Conservation (phyloP, 1,284 basidiomycete species). For the Cystobasidium slooffiae region DNA sequence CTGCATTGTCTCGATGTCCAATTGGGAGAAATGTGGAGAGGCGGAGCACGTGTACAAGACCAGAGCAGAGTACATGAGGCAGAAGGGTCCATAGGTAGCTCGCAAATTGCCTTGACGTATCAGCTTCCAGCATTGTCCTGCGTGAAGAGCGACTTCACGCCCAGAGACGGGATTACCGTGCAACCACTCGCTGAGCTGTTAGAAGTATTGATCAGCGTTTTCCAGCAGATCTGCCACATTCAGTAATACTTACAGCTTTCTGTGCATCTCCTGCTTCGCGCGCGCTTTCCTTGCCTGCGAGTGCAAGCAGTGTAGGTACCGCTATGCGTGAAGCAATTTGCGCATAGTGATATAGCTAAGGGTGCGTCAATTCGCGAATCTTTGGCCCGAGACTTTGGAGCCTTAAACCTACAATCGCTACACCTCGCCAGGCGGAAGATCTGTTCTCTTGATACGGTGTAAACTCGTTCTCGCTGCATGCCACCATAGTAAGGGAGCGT, state of each 20-base stretch:
- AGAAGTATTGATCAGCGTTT: too few relatives aligned
- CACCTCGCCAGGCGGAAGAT: conserved; percentile 13
- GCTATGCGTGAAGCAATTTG: conserved; percentile 11
- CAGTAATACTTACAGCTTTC: not conserved
- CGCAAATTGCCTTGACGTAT: conserved; percentile 9
- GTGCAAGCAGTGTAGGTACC: conserved; percentile 4
- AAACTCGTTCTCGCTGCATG: conserved; percentile 16
- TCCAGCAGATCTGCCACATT: too few relatives aligned
- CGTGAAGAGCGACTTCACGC: conserved; percentile 13
- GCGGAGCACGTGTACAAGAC: not conserved
- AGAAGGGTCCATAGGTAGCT: conserved; percentile 5
- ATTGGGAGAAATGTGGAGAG: not conserved
- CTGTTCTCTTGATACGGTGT: conserved; percentile 3
- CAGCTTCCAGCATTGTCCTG: conserved; percentile 8
- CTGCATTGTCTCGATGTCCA: not conserved
- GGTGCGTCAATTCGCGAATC: not conserved
- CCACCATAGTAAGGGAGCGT: conserved; percentile 6
- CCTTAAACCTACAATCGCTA: not conserved
- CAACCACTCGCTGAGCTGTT: conserved; percentile 19
- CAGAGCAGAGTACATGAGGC: not conserved
- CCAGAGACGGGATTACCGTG: conserved; percentile 3
- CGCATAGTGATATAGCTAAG: conserved; percentile 9
- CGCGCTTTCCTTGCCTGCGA: conserved; percentile 16
- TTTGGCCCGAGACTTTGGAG: not conserved
- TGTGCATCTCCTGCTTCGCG: conserved; percentile 3